Percentiles rank a stretch among this genome's conserved stretches.
Conservation (phyloP, 768 basidiomycete species). For the Pleurotus tuoliensis region DNA sequence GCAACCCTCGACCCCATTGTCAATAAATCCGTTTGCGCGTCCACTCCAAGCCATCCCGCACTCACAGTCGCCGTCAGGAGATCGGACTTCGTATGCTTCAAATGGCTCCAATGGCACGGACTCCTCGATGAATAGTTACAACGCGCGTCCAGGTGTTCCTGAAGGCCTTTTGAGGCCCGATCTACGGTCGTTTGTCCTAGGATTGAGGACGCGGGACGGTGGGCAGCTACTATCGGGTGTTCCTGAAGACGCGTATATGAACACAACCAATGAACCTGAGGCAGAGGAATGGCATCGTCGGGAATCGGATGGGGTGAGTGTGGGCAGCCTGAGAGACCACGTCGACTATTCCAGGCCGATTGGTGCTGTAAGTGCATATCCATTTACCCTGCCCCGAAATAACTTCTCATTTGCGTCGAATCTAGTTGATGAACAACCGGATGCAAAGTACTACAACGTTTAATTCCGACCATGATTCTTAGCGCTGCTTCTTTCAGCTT, state of each 20-base stretch:
- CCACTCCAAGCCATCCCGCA: neutral
- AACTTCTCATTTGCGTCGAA: no score
- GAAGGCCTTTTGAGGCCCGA: constrained; percentile 1
- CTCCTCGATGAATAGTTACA: neutral
- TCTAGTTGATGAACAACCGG: neutral
- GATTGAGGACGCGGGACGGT: neutral
- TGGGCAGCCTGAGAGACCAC: constrained; percentile 4
- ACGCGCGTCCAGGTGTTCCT: neutral
- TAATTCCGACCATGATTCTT: neutral
- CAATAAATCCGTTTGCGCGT: neutral
- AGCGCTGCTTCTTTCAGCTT: neutral
- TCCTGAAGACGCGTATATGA: neutral
- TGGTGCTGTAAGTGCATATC: constrained; percentile 1
- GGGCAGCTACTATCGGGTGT: neutral
- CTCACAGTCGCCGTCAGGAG: neutral
- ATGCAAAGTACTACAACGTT: constrained; percentile 7
- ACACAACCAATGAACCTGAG: neutral
- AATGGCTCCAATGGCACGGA: constrained; percentile 3
- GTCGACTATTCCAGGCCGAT: constrained; percentile 8
- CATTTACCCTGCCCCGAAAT: neutral
- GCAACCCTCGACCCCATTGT: neutral
- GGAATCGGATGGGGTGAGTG: neutral
- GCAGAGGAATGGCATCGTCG: neutral
- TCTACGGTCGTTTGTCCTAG: neutral
- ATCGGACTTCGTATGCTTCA: constrained; percentile 1